These are phyloP conservation scores for Comarum palustre DNA, from an alignment of 306 rosid genomes.

Conservation along the genomic window DNA sequence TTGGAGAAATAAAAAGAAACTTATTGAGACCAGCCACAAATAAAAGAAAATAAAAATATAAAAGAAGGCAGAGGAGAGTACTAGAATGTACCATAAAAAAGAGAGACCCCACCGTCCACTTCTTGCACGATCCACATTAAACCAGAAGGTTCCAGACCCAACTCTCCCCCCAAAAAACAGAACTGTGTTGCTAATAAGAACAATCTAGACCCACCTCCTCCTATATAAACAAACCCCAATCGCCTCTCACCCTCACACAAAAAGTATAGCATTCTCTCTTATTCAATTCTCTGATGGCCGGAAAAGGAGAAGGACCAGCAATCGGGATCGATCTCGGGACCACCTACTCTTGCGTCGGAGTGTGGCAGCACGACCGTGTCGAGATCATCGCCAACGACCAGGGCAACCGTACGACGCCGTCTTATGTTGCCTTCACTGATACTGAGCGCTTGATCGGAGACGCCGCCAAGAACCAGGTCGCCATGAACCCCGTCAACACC, in stretches of 20 bases:
- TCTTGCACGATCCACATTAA: neutral
- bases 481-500: slow-evolving; percentile 5
- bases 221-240: neutral
- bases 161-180: neutral
- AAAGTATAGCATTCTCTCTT: neutral
- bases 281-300: neutral
- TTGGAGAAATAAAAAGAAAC: no score
- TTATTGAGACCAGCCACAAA: no score
- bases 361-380: slow-evolving; percentile 10
- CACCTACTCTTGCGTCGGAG: slow-evolving; percentile 10
- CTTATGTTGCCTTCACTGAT: slow-evolving; percentile 5
- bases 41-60: no score
- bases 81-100: no score
- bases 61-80: no score
- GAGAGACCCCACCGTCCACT: neutral
- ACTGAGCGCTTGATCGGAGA: neutral
- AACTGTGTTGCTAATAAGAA: neutral
- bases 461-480: slow-evolving; percentile 8
- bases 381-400: slow-evolving; percentile 9
- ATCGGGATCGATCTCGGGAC: slow-evolving; percentile 5
- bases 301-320: neutral
- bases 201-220: neutral
- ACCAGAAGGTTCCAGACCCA: neutral
- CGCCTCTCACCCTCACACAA: neutral
- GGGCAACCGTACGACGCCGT: neutral